phyloP scores from a whole-genome alignment of 2,329 filamentous ascomycete species.

The Calonectria pauciramosa region DNA sequence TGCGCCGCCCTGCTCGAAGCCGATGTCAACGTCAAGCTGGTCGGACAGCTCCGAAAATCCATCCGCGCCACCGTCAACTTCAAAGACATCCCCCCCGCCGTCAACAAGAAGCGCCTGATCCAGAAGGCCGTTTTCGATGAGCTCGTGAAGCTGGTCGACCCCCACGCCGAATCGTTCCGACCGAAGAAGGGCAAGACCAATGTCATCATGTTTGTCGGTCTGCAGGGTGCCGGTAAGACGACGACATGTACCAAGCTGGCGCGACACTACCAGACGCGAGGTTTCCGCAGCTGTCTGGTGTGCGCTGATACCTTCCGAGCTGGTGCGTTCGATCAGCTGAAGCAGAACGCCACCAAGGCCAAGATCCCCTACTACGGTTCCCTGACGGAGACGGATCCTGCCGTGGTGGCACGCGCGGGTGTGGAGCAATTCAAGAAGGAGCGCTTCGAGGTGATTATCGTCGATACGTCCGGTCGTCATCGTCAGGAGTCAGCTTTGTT shows the following conservation, averaged over 20 bases:
- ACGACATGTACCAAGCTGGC: constrained; percentile 98
- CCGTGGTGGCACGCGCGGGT: constrained; percentile 92
- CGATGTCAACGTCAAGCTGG: constrained; percentile 96
- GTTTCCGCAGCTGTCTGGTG: constrained; percentile 93
- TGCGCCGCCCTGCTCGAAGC: constrained; percentile 95
- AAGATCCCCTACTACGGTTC: constrained; percentile 99
- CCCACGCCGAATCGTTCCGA: constrained; percentile 94
- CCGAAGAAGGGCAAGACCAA: constrained; percentile 96
- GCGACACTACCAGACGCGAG: constrained; percentile 91
- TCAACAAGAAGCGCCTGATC: constrained; percentile 98
- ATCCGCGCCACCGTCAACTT: constrained; percentile 95
- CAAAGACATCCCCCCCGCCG: constrained; percentile 88
- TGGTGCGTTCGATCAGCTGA: constrained; percentile 97
- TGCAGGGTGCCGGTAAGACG: constrained; percentile 98
- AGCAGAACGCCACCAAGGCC: constrained; percentile 98
- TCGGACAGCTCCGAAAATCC: constrained; percentile 90
- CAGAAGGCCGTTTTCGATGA: constrained; percentile 99
- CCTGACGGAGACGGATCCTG: constrained; percentile 95
- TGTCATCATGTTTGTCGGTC: constrained; percentile 99
- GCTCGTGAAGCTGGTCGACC: constrained; percentile 94
- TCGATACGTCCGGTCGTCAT: constrained; percentile 96
- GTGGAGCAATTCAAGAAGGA: constrained; percentile 99
- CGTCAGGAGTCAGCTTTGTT: constrained; percentile 96
- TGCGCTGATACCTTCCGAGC: constrained; percentile 99
- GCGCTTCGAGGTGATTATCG: constrained; percentile 97